Percentiles rank a stretch among this genome's conserved stretches.
These are phyloP conservation scores for Ulmus americana DNA, from an alignment of 331 rosid genomes.

Conservation along the genomic window DNA sequence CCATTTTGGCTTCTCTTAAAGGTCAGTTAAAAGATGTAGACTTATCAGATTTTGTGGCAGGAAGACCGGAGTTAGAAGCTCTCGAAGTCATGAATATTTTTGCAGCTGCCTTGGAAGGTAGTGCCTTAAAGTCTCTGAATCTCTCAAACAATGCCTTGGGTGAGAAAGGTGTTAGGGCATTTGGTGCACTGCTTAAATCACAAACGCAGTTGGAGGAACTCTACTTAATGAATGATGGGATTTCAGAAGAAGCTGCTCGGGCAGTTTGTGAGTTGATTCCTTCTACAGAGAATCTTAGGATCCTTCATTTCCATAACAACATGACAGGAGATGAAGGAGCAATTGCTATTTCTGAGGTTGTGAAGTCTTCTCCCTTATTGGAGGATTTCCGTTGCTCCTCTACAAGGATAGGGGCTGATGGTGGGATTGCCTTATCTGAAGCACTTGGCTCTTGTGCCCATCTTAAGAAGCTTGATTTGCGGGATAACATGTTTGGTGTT, in stretches of 20 bases:
- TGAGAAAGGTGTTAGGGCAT: constrained; percentile 95
- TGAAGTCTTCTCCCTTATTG: constrained; percentile 62
- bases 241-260: constrained; percentile 87
- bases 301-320: constrained; percentile 85
- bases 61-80: constrained; percentile 83
- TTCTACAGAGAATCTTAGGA: constrained; percentile 72
- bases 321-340: constrained; percentile 99
- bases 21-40: constrained; percentile 83
- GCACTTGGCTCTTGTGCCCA: constrained; percentile 52
- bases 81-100: constrained; percentile 81
- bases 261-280: constrained; percentile 85
- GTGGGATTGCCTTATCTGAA: constrained; percentile 71
- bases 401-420: constrained; percentile 70
- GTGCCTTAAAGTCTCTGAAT: constrained; percentile 59
- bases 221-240: constrained; percentile 83
- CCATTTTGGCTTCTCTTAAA: constrained; percentile 66
- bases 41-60: constrained; percentile 86
- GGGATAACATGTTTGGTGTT: constrained; percentile 88
- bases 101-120: constrained; percentile 74
- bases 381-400: constrained; percentile 92
- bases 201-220: constrained; percentile 85
- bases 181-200: constrained; percentile 75
- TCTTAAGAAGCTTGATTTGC: constrained; percentile 74
- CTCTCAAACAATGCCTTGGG: constrained; percentile 94
- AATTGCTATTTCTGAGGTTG: constrained; percentile 65